Evolutionary conservation across 371 early-diverging fungal genomes (phyloP).

Genomic region (Apophysomyces variabilis): DNA sequence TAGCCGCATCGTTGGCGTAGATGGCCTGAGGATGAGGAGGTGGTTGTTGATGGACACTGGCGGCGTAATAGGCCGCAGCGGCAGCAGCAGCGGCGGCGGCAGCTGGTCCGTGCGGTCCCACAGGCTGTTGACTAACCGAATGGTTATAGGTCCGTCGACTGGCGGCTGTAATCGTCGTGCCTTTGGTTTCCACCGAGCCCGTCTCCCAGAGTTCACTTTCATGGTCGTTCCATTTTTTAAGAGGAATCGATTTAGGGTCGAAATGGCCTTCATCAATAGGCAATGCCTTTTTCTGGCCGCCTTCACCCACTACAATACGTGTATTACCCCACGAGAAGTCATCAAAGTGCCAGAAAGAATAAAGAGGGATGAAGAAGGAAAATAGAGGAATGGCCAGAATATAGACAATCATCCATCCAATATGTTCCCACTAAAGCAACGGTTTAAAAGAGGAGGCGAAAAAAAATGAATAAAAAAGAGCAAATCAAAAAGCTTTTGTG

Average conservation of each 20-base stretch:
- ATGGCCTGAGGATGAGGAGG: neutral
- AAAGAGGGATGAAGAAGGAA: slow-evolving; percentile 80
- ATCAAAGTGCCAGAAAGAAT: slow-evolving; percentile 96
- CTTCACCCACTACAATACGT: slow-evolving; percentile 78
- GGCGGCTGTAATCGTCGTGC: slow-evolving; percentile 31
- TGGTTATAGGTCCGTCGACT: slow-evolving; percentile 21
- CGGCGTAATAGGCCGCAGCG: neutral
- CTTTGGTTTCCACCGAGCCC: slow-evolving; percentile 56
- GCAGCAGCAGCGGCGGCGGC: slow-evolving; percentile 9
- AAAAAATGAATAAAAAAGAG: neutral
- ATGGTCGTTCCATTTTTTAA: slow-evolving; percentile 89
- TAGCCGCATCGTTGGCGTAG: slow-evolving; percentile 7
- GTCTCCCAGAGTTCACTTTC: slow-evolving; percentile 70
- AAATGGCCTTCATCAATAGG: slow-evolving; percentile 47
- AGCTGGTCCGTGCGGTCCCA: slow-evolving; percentile 3
- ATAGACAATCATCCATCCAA: slow-evolving; percentile 96
- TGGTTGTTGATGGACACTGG: neutral
- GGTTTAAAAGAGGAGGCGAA: neutral
- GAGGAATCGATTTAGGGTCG: slow-evolving; percentile 55
- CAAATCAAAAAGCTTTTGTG: too few species aligned
- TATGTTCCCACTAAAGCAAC: slow-evolving; percentile 76
- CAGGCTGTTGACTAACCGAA: neutral
- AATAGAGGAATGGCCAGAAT: slow-evolving; percentile 84
- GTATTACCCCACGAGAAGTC: slow-evolving; percentile 98
- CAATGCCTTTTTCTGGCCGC: slow-evolving; percentile 67